Percentiles rank a stretch among this genome's conserved stretches.
Conservation (phyloP, 2,329 filamentous ascomycete species). For the Paradendryphiella salina region DNA sequence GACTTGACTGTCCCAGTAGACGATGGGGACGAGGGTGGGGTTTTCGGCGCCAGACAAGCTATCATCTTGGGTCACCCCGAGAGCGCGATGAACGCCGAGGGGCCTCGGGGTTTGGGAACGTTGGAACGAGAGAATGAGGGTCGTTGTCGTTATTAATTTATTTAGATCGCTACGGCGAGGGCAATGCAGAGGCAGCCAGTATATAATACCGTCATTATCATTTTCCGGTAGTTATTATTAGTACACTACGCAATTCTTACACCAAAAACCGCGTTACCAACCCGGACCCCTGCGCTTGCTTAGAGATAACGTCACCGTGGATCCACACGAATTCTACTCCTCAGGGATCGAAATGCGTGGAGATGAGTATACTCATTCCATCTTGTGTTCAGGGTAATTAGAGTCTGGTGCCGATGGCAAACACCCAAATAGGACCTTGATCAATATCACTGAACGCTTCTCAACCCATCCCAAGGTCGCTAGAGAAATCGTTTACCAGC, state of each 20-base stretch:
- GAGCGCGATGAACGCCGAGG: slow-evolving; percentile 17
- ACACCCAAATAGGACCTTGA: too few relatives aligned
- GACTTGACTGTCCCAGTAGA: slow-evolving; percentile 30
- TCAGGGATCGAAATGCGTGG: too few relatives aligned
- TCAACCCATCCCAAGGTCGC: too few relatives aligned
- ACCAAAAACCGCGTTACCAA: neutral
- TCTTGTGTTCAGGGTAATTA: too few relatives aligned
- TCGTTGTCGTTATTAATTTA: slow-evolving; percentile 7
- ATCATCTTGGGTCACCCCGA: slow-evolving; percentile 31
- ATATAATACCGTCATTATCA: too few relatives aligned
- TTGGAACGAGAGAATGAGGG: slow-evolving; percentile 10
- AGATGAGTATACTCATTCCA: too few relatives aligned
- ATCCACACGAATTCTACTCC: too few relatives aligned
- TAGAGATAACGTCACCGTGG: too few relatives aligned
- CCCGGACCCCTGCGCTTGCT: neutral
- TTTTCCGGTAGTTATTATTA: neutral
- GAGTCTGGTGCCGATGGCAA: too few relatives aligned
- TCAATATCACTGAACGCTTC: too few relatives aligned
- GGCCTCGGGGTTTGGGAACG: slow-evolving; percentile 18
- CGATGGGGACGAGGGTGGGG: slow-evolving; percentile 14
- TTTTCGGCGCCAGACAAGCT: slow-evolving; percentile 27
- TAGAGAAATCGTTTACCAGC: too few relatives aligned
- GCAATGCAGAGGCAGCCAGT: too few relatives aligned
- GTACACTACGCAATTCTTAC: slow-evolving; percentile 1
- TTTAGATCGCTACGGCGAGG: neutral